Percentiles rank a stretch among this genome's conserved stretches.
Conservation (phyloP, 2,329 filamentous ascomycete genomes). For the Neopestalotiopsis sp. region DNA sequence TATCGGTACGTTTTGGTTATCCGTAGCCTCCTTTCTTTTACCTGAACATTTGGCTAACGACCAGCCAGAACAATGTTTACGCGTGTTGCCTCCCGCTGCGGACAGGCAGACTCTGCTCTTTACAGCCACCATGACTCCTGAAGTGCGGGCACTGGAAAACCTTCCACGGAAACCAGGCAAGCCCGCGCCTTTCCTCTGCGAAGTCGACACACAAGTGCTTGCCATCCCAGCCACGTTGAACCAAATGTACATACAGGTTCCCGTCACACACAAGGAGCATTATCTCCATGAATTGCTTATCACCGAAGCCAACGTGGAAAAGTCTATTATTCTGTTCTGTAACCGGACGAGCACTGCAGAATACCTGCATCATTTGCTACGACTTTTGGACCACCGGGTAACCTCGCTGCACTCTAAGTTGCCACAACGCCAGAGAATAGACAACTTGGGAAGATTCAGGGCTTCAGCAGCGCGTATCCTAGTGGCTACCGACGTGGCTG, state of each 20-base stretch:
- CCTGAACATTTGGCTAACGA: not conserved
- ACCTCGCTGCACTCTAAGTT: slow-evolving; percentile 90
- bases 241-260: slow-evolving; percentile 78
- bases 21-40: not conserved
- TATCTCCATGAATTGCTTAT: slow-evolving; percentile 89
- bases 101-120: slow-evolving; percentile 94
- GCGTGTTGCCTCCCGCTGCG: slow-evolving; percentile 75
- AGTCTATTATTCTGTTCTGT: slow-evolving; percentile 89
- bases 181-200: slow-evolving; percentile 84
- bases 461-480: slow-evolving; percentile 87
- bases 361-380: slow-evolving; percentile 85
- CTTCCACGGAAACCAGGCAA: slow-evolving; percentile 72
- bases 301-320: slow-evolving; percentile 75
- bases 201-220: slow-evolving; percentile 77
- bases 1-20: slow-evolving; percentile 47
- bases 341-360: slow-evolving; percentile 91
- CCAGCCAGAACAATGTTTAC: slow-evolving; percentile 74
- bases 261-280: slow-evolving; percentile 88
- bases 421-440: slow-evolving; percentile 80
- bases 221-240: slow-evolving; percentile 81
- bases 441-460: slow-evolving; percentile 90
- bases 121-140: slow-evolving; percentile 92
- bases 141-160: slow-evolving; percentile 85
- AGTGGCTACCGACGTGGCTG: slow-evolving; percentile 93
- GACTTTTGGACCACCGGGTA: slow-evolving; percentile 85